A percentile compares a stretch with the other conserved stretches of the same genome.
Conservation (phyloP, 768 basidiomycete genomes). For the Russula earlei region DNA sequence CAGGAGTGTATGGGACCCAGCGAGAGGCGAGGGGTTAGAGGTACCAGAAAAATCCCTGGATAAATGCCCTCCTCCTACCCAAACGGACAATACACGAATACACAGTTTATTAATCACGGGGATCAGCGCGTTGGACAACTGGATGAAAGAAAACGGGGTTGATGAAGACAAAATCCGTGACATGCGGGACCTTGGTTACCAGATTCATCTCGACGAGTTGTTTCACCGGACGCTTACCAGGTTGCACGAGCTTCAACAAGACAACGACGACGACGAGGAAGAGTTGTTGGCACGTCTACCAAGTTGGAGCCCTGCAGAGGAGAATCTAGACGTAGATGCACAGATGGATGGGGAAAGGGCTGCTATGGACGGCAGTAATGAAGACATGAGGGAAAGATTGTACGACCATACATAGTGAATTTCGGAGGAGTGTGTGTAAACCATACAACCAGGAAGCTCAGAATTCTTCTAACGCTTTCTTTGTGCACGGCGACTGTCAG, state of each 20-base stretch:
- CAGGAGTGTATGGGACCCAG: conserved; percentile 58
- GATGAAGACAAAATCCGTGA: conserved; percentile 26
- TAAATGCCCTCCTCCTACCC: conserved; percentile 40
- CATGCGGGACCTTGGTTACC: conserved; percentile 43
- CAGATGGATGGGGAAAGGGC: background rate
- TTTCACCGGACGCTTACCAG: conserved; percentile 54
- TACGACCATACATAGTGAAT: background rate
- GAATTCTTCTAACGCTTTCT: conserved; percentile 35
- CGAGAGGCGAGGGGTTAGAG: conserved; percentile 32
- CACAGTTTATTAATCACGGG: conserved; percentile 56
- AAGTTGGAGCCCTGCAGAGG: background rate
- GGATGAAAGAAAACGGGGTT: conserved; percentile 36
- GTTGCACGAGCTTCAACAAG: conserved; percentile 33
- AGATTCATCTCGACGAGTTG: conserved; percentile 54
- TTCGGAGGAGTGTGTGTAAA: background rate
- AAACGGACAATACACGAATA: conserved; percentile 66
- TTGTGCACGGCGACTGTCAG: conserved; percentile 42
- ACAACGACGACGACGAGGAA: conserved; percentile 1
- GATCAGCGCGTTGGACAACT: conserved; percentile 55
- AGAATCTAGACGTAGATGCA: background rate
- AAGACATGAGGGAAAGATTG: conserved; percentile 3
- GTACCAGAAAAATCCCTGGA: conserved; percentile 33
- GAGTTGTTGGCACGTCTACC: conserved; percentile 5
- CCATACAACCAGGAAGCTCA: background rate
- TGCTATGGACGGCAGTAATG: background rate